Evolutionary conservation across 495 filamentous ascomycete species (phyloP), one percentile per base, ranked within the genome.

Genomic region (Pyrenula massariospora): DNA sequence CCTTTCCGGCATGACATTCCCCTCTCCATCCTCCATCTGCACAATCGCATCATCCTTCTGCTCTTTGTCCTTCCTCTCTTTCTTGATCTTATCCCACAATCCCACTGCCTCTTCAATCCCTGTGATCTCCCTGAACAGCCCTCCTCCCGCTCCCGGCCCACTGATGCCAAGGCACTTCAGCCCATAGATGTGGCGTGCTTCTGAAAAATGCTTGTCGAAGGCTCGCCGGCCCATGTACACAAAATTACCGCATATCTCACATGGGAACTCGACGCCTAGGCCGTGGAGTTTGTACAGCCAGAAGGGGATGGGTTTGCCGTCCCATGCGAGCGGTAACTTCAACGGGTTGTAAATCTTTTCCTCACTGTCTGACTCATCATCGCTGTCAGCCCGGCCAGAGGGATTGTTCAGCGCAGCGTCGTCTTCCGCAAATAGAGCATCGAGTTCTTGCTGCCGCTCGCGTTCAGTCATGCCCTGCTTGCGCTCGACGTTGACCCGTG

Each of bases 221-320:
- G 91, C 92, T 20, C 93, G 81, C 48, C 93, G 81, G 19, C 93
- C 93, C 82, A 94, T 95, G 72, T 98, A 98, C 52, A 96, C 90
- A 65, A 87, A 96, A 70, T 96, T 96, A 52, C 93, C 93, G 67
- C 94, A 98, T 48, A 98, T 88, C 64, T 97, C 92, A 72, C 93
- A 98, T 2, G 85, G 78, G 60, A 95, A 96, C 63, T 98, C 93
- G 36, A 96, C 90, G 10, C 93, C 93, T 10, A 98, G 77, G 12
- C 93, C 93, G 65, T 98, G 93, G 15, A 98, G 76, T 63, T 96
- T 92, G 77, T 96, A 98, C 1, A 98, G 82, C 93, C 93, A 98
- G 75, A 91, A 97, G 12, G 93, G 93, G 63, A 98, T 98, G 15
- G 93, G 93, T 66, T 97, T 97, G 36, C 94, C 92, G 62, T 98